Evolutionary conservation across 2,329 filamentous ascomycete genomes (phyloP).

Genomic region (Escovopsis sp.): DNA sequence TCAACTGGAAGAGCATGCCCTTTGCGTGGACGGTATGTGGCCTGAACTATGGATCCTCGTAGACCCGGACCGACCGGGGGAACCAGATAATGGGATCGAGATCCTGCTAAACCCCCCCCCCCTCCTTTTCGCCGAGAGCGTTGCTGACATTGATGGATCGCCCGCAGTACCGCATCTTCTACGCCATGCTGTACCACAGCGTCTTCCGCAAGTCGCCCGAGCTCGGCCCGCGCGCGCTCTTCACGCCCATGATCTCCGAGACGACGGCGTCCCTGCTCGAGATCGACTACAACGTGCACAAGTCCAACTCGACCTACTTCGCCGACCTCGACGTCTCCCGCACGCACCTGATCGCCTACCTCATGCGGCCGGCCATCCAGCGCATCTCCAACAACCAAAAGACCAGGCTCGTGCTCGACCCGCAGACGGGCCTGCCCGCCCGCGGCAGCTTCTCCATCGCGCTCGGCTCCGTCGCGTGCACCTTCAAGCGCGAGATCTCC

Average conservation of each 20-base stretch:
- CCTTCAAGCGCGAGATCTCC: constrained; percentile 59
- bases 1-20: constrained; percentile 62
- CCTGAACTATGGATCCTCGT: too few species aligned
- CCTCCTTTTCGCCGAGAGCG: neutral
- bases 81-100: too few species aligned
- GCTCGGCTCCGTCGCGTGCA: constrained; percentile 59
- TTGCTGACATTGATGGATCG: neutral
- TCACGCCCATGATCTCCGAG: constrained; percentile 53
- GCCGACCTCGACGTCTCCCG: constrained; percentile 72
- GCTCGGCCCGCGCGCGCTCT: constrained; percentile 49
- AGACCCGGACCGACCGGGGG: too few species aligned
- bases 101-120: too few species aligned
- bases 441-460: constrained; percentile 45
- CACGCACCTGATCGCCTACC: constrained; percentile 60
- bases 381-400: constrained; percentile 33
- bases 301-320: constrained; percentile 77
- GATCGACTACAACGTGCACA: constrained; percentile 78
- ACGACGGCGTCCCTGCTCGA: constrained; percentile 58
- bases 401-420: constrained; percentile 36
- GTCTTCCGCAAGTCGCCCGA: constrained; percentile 32
- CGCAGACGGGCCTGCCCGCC: constrained; percentile 31
- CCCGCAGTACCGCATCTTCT: constrained; percentile 40
- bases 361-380: constrained; percentile 45
- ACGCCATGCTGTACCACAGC: constrained; percentile 40
- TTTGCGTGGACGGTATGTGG: constrained; percentile 58